These are phyloP conservation scores for Ashbya aceris DNA, from an alignment of 1,139 yeast species.

Conservation along the genomic window DNA sequence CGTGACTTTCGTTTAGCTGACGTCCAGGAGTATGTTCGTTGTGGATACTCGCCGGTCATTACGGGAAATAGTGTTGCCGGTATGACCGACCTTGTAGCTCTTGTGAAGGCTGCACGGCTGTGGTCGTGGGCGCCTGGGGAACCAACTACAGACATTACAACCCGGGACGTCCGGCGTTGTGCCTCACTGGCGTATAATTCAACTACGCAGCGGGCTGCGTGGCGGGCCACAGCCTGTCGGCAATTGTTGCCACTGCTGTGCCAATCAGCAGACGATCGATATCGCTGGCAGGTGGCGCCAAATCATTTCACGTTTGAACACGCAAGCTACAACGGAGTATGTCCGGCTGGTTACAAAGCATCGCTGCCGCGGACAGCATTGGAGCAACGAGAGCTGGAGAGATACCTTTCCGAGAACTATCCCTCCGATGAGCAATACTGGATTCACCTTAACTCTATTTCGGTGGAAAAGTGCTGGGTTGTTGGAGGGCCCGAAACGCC, in stretches of 20 bases:
- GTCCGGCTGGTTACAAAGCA: conserved; percentile 46
- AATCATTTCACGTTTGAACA: conserved; percentile 39
- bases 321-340: conserved; percentile 34
- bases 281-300: not conserved
- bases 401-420: conserved; percentile 14
- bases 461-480: conserved; percentile 74
- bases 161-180: conserved; percentile 43
- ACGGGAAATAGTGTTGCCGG: conserved; percentile 21
- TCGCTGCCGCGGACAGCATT: conserved; percentile 49
- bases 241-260: conserved; percentile 47
- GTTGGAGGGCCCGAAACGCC: conserved; percentile 68
- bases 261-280: conserved; percentile 30
- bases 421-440: conserved; percentile 36
- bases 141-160: conserved; percentile 32
- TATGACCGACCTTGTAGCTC: conserved; percentile 23
- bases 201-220: conserved; percentile 36
- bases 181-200: conserved; percentile 34
- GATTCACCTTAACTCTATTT: conserved; percentile 78
- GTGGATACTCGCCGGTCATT: conserved; percentile 58
- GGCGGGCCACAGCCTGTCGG: conserved; percentile 61
- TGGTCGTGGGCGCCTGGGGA: conserved; percentile 70
- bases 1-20: conserved; percentile 30
- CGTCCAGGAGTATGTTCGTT: conserved; percentile 35
- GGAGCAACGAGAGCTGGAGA: conserved; percentile 34
- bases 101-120: conserved; percentile 32